A percentile compares a stretch with the other conserved stretches of the same genome.
These are phyloP conservation scores for Fusarium irregulare DNA, from an alignment of 2,329 filamentous ascomycete genomes.

Conservation along the genomic window DNA sequence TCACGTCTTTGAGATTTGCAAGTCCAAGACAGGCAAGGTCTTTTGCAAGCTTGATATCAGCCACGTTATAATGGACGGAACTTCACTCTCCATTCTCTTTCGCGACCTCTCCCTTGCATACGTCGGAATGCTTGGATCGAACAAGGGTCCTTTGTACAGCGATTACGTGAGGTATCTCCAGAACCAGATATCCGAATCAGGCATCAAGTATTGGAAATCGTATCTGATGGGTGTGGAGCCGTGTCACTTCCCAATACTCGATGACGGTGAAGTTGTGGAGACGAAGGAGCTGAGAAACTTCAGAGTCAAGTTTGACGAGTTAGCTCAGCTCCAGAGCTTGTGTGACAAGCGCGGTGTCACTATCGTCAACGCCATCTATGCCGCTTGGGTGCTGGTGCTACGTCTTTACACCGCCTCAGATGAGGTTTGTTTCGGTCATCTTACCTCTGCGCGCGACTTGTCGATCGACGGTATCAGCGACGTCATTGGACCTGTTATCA, in stretches of 20 bases:
- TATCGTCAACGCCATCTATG: slow-evolving; percentile 36
- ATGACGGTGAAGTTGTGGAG: slow-evolving; percentile 18
- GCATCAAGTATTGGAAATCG: slow-evolving; percentile 31
- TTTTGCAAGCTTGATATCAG: slow-evolving; percentile 42
- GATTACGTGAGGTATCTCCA: slow-evolving; percentile 32
- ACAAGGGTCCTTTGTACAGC: slow-evolving; percentile 30
- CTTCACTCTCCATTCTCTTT: slow-evolving; percentile 38
- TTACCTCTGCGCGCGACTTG: slow-evolving; percentile 63
- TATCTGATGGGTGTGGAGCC: slow-evolving; percentile 33
- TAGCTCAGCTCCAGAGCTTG: slow-evolving; percentile 12
- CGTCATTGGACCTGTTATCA: slow-evolving; percentile 65
- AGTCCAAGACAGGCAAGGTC: slow-evolving; percentile 34
- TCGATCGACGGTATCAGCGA: slow-evolving; percentile 59
- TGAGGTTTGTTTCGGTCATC: slow-evolving; percentile 65
- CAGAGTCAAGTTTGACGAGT: slow-evolving; percentile 33
- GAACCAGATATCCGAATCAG: background rate
- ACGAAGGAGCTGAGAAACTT: slow-evolving; percentile 30
- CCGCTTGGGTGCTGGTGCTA: slow-evolving; percentile 38
- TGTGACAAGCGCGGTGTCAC: slow-evolving; percentile 27
- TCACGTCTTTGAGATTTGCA: slow-evolving; percentile 37
- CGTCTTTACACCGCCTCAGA: slow-evolving; percentile 56
- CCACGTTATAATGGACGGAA: slow-evolving; percentile 40
- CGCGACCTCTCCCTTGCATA: slow-evolving; percentile 34
- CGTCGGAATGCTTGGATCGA: background rate
- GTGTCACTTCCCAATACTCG: slow-evolving; percentile 33